These are phyloP conservation scores for Phyllosticta citriasiana DNA, from an alignment of 2,329 filamentous ascomycete genomes.

Conservation along the genomic window DNA sequence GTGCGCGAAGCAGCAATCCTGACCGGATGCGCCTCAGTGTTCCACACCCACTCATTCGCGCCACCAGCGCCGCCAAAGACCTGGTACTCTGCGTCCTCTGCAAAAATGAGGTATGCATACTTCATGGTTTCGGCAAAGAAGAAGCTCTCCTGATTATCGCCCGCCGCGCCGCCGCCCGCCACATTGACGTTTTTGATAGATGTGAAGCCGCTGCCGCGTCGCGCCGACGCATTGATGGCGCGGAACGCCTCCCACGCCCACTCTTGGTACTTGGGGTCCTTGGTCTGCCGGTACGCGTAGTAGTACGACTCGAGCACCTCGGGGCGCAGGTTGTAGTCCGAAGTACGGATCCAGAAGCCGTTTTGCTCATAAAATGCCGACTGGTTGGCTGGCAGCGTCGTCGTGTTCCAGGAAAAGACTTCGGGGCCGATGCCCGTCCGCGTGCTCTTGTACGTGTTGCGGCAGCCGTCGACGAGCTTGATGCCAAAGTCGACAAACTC, in stretches of 20 bases:
- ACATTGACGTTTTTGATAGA: slow-evolving; percentile 57
- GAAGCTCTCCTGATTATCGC: slow-evolving; percentile 75
- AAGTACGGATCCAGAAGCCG: slow-evolving; percentile 61
- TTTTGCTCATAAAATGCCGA: slow-evolving; percentile 51
- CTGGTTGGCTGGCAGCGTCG: slow-evolving; percentile 12
- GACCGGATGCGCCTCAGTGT: slow-evolving; percentile 56
- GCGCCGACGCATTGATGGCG: slow-evolving; percentile 54
- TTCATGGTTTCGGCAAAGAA: slow-evolving; percentile 83
- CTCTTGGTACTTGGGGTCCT: slow-evolving; percentile 65
- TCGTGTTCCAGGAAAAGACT: slow-evolving; percentile 30
- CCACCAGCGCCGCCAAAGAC: slow-evolving; percentile 35
- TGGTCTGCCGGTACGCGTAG: slow-evolving; percentile 75
- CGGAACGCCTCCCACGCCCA: slow-evolving; percentile 75
- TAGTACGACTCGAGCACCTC: slow-evolving; percentile 80
- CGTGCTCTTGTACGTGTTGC: slow-evolving; percentile 60
- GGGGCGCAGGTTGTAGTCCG: slow-evolving; percentile 59
- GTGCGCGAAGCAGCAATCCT: slow-evolving; percentile 28
- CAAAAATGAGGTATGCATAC: slow-evolving; percentile 66
- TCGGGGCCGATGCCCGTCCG: slow-evolving; percentile 71
- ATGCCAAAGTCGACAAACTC: slow-evolving; percentile 68
- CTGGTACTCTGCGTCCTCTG: slow-evolving; percentile 50
- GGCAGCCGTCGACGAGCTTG: slow-evolving; percentile 60
- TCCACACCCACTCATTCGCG: slow-evolving; percentile 50
- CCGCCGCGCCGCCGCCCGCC: slow-evolving; percentile 48
- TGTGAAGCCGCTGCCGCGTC: slow-evolving; percentile 57